These are phyloP conservation scores for Xylaria sp. DNA, from an alignment of 2,329 filamentous ascomycete genomes.

Conservation along the genomic window DNA sequence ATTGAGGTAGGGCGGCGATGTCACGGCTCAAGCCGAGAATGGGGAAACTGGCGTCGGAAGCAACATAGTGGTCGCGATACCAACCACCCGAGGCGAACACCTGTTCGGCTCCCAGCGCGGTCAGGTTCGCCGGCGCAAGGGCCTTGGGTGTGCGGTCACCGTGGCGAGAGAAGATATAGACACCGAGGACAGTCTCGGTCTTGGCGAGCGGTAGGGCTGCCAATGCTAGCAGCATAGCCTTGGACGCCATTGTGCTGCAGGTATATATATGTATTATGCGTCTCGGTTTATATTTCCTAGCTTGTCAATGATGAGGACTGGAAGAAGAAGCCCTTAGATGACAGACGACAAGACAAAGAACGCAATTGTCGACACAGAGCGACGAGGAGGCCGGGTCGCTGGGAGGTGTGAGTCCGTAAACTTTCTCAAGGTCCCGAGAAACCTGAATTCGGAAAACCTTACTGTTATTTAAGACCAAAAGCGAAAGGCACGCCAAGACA, in stretches of 20 bases:
- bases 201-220: slow-evolving; percentile 50
- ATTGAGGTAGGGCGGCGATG: slow-evolving; percentile 74
- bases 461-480: slow-evolving; percentile 1
- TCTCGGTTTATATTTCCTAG: slow-evolving; percentile 6
- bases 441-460: not conserved
- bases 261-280: slow-evolving; percentile 5
- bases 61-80: slow-evolving; percentile 82
- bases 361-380: slow-evolving; percentile 3
- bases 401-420: slow-evolving; percentile 3
- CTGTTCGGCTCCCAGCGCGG: slow-evolving; percentile 81
- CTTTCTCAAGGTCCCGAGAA: not conserved
- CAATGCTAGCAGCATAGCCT: slow-evolving; percentile 55
- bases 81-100: slow-evolving; percentile 77
- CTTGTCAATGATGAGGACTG: slow-evolving; percentile 4
- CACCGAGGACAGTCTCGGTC: slow-evolving; percentile 79
- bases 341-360: not conserved
- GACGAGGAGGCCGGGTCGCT: slow-evolving; percentile 11
- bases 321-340: not conserved
- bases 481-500: not conserved
- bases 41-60: slow-evolving; percentile 64
- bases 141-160: slow-evolving; percentile 87
- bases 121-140: slow-evolving; percentile 76
- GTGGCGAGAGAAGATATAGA: slow-evolving; percentile 90
- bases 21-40: slow-evolving; percentile 75
- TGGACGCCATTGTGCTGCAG: slow-evolving; percentile 52